Evolutionary conservation across 495 filamentous ascomycete genomes (phyloP), one percentile per base, ranked within the genome.

Genomic region (Aspergillus baeticus): DNA sequence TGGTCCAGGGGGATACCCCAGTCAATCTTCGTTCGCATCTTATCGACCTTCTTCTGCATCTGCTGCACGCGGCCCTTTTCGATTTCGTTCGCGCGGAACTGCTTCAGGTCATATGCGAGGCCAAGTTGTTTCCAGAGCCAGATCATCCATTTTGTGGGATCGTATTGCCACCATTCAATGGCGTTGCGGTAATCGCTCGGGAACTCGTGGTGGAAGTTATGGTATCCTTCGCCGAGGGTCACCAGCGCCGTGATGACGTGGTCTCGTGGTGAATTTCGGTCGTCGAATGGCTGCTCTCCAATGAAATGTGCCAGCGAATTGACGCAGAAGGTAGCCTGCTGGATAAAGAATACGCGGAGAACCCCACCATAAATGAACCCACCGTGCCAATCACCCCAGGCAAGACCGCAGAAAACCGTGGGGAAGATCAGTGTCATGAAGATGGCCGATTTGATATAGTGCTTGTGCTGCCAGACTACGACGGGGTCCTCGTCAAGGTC

Each of bases 131-230:
- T 92, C 85, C 85, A 90, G 59, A 79, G 62, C 86, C 86, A 91
- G 78, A 96, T 96, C 66, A 69, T 78, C 90, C 91, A 95, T 76
- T 96, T 96, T 63, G 91, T 96, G n/a, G 90, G 90, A 74, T 96
- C 91, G 64, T 95, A 95, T 73, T 96, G 91, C 73, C 84, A 87
- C 89, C 90, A 96, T 64, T 93, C 76, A 58, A 96, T 91, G 37
- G 89, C 91, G 71, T 96, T 96, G 68, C 91, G 89, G 83, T 95
- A 96, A 69, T 96, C 91, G 10, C 88, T 90, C 23, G 91, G 91
- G 73, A 96, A 96, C 69, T 96, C 91, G 77, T 96, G 91, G 77
- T 96, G 91, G 84, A 96, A 96, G 75, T 92, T 94, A 80, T 96
- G 90, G 74, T 96, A 96, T 46, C 91, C 91, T 70, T 96, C 91